Conservation (phyloP, 2,329 filamentous ascomycete species). For the Pleoardoris graminearum region DNA sequence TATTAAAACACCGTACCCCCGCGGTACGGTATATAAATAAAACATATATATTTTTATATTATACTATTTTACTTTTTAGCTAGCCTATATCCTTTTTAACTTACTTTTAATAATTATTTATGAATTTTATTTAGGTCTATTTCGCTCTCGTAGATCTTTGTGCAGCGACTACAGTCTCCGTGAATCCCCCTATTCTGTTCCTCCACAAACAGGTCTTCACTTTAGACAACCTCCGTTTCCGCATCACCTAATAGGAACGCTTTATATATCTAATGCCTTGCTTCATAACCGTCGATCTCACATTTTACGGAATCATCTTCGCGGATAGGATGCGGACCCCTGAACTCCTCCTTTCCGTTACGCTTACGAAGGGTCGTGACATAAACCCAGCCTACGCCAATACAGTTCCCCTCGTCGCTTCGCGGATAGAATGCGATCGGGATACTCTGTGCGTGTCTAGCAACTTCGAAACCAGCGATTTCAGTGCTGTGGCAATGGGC, state of each 20-base stretch:
- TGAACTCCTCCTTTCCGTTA: background rate
- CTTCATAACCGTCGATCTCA: background rate
- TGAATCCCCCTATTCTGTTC: background rate
- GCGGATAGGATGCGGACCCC: background rate
- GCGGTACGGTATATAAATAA: no score
- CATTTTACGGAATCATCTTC: background rate
- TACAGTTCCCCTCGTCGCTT: background rate
- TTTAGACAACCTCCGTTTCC: background rate
- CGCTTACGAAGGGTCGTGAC: background rate
- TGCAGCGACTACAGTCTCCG: background rate
- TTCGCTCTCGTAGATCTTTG: background rate
- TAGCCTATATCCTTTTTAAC: no score
- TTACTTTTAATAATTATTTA: no score
- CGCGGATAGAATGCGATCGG: background rate
- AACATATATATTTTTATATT: no score
- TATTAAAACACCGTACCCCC: no score
- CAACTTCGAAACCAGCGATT: conserved; percentile 1
- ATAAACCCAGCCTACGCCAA: background rate
- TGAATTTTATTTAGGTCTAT: background rate
- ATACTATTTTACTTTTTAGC: no score
- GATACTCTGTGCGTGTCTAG: background rate
- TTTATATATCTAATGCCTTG: background rate
- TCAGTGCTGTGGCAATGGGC: background rate
- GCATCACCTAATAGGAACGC: background rate
- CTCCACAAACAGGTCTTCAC: conserved; percentile 1